A percentile compares a stretch with the other conserved stretches of the same genome.
Conservation (phyloP, 1,284 basidiomycete species). For the Malassezia slooffiae region DNA sequence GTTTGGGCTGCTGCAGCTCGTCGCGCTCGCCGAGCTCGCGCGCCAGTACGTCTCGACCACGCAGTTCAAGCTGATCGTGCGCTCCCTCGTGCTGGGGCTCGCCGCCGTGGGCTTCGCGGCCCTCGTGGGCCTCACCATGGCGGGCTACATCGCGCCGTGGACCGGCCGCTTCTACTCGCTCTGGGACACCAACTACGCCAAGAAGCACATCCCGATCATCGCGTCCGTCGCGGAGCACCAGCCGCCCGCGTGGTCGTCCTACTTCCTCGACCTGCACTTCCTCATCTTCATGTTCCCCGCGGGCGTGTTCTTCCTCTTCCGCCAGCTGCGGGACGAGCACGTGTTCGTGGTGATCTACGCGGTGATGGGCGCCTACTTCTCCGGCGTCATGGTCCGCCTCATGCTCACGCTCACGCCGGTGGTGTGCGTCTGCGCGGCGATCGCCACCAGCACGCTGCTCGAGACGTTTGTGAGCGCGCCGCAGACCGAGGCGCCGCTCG, state of each 20-base stretch:
- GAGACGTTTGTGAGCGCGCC: constrained; percentile 67
- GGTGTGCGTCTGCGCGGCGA: constrained; percentile 79
- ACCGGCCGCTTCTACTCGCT: constrained; percentile 98
- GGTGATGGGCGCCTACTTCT: constrained; percentile 91
- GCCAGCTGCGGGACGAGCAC: constrained; percentile 86
- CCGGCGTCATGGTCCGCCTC: constrained; percentile 94
- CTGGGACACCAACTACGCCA: constrained; percentile 98
- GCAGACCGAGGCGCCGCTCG: constrained; percentile 33
- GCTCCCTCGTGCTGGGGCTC: constrained; percentile 56
- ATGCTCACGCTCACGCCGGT: constrained; percentile 87
- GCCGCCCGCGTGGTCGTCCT: constrained; percentile 97
- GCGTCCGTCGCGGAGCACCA: constrained; percentile 99
- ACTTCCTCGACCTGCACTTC: constrained; percentile 98
- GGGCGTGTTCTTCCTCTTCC: constrained; percentile 87
- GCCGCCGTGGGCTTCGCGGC: constrained; percentile 55
- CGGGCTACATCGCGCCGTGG: constrained; percentile 95
- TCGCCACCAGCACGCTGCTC: constrained; percentile 76
- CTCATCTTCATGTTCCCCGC: constrained; percentile 97
- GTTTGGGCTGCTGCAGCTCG: constrained; percentile 90
- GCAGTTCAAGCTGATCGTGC: constrained; percentile 70
- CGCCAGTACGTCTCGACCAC: constrained; percentile 79
- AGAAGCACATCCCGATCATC: constrained; percentile 94
- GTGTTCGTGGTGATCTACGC: constrained; percentile 98
- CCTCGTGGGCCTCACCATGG: constrained; percentile 64
- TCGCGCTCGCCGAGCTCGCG: constrained; percentile 83